Evolutionary conservation across 2,329 filamentous ascomycete genomes (phyloP), one percentile per base, ranked within the genome.

Genomic region (Emergomyces africanus): DNA sequence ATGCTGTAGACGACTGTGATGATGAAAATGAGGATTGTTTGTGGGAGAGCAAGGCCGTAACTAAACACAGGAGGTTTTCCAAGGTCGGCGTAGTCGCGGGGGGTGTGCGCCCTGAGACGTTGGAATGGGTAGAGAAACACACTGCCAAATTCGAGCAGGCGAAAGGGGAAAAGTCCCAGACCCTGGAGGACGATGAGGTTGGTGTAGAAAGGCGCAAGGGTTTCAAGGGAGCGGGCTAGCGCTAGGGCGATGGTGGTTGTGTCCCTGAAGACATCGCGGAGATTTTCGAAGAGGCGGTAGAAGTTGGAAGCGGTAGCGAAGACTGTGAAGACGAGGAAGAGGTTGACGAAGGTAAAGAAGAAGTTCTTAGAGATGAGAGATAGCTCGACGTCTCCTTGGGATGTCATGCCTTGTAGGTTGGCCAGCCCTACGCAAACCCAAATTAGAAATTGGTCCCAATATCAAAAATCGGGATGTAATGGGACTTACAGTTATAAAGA

Each of bases 311-410:
- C 89, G 4, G 90, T 90, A 58, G 88, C 88, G 51, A 95, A 88
- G 30, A 94, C 81, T 0, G 92, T 95, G 71, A 97, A 96, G 50
- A 97, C 83, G 56, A 97, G 82, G 74, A 99, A 99, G 60, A 97
- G 89, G 74, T 99, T 99, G 82, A 99, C 97, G 74, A 99, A 99
- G 10, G 88, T 91, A 71, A 99, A 99, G 79, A 97, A 96, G 76
- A 97, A 99, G 73, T 97, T 99, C 77, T 99, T 99, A 58, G 90
- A 96, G 64, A 99, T 92, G 50, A 95, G 81, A 0, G 94, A 97
- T 6, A 99, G 80, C 72, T 97, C 94, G 25, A 99, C 86, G 62
- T 99, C 94, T 50, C 90, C 90, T 66, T 90, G 89, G 0, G 94
- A 97, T 57, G 96, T 89, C 85, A 95, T 95, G 54, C 94, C 94